These are phyloP conservation scores for Psilocybe tampanensis DNA, from an alignment of 768 basidiomycete species.

Conservation along the genomic window DNA sequence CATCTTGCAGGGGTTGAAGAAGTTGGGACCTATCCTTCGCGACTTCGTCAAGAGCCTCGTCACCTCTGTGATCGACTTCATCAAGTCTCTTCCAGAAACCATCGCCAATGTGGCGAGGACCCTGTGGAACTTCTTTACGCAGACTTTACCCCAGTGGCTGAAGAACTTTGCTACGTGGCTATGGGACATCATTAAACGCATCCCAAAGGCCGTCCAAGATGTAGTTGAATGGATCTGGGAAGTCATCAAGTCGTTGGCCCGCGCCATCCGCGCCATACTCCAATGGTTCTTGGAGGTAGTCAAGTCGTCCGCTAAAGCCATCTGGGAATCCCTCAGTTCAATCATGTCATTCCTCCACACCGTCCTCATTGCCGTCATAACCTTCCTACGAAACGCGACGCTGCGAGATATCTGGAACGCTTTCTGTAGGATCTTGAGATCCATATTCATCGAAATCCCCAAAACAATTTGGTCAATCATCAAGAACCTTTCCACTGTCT, in stretches of 20 bases:
- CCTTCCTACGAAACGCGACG: slow-evolving; percentile 6
- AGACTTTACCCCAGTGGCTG: slow-evolving; percentile 4
- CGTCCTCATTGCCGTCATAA: background rate
- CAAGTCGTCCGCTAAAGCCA: background rate
- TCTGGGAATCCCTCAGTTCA: background rate
- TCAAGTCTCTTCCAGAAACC: background rate
- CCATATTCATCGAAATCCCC: slow-evolving; percentile 5
- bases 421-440: background rate
- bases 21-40: too few relatives aligned
- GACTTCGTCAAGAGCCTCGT: too few relatives aligned
- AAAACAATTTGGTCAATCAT: slow-evolving; percentile 2
- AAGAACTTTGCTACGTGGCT: slow-evolving; percentile 3
- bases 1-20: background rate
- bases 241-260: background rate
- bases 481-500: background rate
- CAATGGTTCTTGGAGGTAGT: background rate
- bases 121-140: slow-evolving; percentile 3
- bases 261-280: background rate
- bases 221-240: background rate
- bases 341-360: slow-evolving; percentile 4
- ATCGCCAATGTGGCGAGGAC: background rate
- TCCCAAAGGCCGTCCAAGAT: background rate
- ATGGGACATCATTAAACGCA: background rate
- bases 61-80: too few relatives aligned
- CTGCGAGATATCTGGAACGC: slow-evolving; percentile 4